Evolutionary conservation across 306 rosid species (phyloP).

Genomic region (Vigna nakashimae): DNA sequence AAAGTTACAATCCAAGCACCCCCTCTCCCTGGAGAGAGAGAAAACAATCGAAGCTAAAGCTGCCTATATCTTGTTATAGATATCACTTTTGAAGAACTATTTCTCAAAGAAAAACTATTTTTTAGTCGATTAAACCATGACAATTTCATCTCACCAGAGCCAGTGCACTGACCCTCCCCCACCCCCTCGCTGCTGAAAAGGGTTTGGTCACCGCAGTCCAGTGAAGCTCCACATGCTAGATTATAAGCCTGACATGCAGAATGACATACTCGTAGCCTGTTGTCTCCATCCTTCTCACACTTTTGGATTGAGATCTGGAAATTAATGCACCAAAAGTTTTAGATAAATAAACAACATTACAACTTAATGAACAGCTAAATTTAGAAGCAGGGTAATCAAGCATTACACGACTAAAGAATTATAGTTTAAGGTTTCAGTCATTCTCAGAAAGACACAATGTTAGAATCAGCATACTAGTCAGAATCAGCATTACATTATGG

Average conservation of each 20-base stretch:
- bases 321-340: constrained; percentile 23
- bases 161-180: constrained; percentile 88
- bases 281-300: constrained; percentile 90
- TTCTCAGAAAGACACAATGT: constrained; percentile 15
- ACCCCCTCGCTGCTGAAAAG: constrained; percentile 83
- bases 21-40: neutral
- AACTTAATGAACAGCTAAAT: neutral
- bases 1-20: constrained; percentile 57
- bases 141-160: constrained; percentile 74
- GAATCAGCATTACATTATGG: neutral
- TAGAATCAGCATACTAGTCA: neutral
- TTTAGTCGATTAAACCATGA: constrained; percentile 73
- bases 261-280: constrained; percentile 91
- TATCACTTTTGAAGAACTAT: constrained; percentile 62
- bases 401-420: neutral
- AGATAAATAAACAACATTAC: constrained; percentile 37
- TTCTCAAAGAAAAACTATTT: constrained; percentile 61
- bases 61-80: constrained; percentile 69
- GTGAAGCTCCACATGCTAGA: constrained; percentile 93
- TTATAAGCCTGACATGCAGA: constrained; percentile 94
- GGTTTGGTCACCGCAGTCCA: constrained; percentile 94
- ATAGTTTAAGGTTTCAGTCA: constrained; percentile 3
- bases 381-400: constrained; percentile 13
- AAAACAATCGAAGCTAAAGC: constrained; percentile 39
- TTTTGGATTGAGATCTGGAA: constrained; percentile 92